Percentiles rank a stretch among this genome's conserved stretches.
These are phyloP conservation scores for Didymella lethalis DNA, from an alignment of 2,329 filamentous ascomycete species.

Conservation along the genomic window DNA sequence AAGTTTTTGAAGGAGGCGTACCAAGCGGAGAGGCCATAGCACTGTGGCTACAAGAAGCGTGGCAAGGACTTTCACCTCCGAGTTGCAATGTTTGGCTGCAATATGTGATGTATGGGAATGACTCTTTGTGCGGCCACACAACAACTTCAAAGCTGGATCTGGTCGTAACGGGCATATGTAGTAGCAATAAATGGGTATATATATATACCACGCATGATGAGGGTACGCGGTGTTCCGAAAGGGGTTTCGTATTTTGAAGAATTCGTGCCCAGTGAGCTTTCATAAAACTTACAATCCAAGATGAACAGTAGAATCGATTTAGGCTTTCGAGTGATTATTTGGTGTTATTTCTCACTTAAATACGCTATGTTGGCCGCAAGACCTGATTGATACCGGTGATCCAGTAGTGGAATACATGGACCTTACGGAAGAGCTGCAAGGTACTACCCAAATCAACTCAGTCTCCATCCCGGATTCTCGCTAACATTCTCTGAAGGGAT, in stretches of 20 bases:
- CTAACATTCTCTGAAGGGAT: slow-evolving; percentile 11
- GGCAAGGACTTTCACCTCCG: no score
- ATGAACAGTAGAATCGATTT: not conserved
- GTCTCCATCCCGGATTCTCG: slow-evolving; percentile 16
- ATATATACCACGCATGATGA: no score
- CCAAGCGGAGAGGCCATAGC: no score
- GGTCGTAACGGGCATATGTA: not conserved
- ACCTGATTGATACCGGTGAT: not conserved
- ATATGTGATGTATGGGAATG: no score
- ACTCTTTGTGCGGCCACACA: not conserved
- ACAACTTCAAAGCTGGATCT: not conserved
- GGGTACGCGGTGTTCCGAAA: no score
- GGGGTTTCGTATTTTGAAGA: not conserved
- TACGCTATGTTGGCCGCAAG: not conserved
- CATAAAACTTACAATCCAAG: not conserved
- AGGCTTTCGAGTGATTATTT: no score
- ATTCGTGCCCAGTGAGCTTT: not conserved
- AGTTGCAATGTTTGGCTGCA: no score
- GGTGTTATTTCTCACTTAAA: no score
- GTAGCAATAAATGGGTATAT: no score
- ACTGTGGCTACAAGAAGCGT: no score
- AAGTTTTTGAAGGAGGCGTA: no score
- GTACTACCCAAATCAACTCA: not conserved
- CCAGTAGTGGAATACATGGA: not conserved
- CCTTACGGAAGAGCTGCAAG: not conserved